Conservation (phyloP, 1,284 basidiomycete species). For the Fomes fomentarius region DNA sequence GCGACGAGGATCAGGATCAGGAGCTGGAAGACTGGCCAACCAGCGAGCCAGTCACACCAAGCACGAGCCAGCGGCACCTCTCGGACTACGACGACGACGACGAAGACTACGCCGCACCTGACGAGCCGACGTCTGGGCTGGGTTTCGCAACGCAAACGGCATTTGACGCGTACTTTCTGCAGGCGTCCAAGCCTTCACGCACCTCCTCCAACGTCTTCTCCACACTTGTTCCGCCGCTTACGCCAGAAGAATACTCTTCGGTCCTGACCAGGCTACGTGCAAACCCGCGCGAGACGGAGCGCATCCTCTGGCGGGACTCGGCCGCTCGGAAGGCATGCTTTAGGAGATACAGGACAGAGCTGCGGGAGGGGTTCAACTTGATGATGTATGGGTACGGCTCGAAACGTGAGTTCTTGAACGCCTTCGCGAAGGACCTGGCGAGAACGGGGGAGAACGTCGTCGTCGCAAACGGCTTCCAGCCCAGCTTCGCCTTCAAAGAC, state of each 20-base stretch:
- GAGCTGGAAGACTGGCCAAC: constrained; percentile 22
- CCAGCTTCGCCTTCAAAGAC: constrained; percentile 70
- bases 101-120: constrained; percentile 1
- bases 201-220: constrained; percentile 84
- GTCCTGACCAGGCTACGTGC: constrained; percentile 37
- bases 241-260: constrained; percentile 59
- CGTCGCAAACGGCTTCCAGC: constrained; percentile 81
- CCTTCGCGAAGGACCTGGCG: constrained; percentile 62
- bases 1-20: constrained; percentile 18
- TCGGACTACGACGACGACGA: constrained; percentile 20
- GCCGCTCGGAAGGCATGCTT: constrained; percentile 46
- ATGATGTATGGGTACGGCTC: constrained; percentile 88
- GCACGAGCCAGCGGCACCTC: constrained; percentile 7
- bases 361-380: constrained; percentile 83
- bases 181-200: constrained; percentile 60
- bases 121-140: constrained; percentile 21
- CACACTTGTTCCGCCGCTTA: constrained; percentile 66
- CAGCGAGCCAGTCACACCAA: constrained; percentile 18
- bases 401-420: constrained; percentile 76
- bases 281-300: constrained; percentile 21
- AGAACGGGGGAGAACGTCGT: constrained; percentile 63
- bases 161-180: constrained; percentile 86
- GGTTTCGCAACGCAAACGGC: constrained; percentile 44
- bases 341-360: constrained; percentile 68
- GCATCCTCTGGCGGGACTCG: constrained; percentile 31